Conservation (phyloP, 2,329 filamentous ascomycete genomes). For the Hypoxylon sp. region DNA sequence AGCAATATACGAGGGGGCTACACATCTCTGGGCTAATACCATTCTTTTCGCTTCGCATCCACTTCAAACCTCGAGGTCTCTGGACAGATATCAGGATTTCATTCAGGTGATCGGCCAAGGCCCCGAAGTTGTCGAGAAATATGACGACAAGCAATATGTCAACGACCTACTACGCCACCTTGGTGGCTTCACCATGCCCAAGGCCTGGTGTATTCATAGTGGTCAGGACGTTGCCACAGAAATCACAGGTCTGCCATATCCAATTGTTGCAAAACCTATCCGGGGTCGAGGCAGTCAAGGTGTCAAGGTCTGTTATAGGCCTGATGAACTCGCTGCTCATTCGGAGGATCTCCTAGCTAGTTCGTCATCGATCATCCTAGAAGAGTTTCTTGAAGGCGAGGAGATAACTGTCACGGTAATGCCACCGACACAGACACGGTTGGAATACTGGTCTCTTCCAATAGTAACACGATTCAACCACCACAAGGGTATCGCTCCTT, state of each 20-base stretch:
- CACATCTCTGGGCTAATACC: constrained; percentile 66
- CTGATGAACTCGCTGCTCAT: constrained; percentile 55
- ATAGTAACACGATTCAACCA: constrained; percentile 65
- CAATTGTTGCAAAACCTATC: constrained; percentile 64
- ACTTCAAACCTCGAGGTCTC: constrained; percentile 58
- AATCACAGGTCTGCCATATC: constrained; percentile 46
- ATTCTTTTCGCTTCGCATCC: constrained; percentile 65
- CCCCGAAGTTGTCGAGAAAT: constrained; percentile 62
- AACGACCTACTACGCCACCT: constrained; percentile 59
- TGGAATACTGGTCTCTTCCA: constrained; percentile 61
- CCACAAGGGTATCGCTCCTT: constrained; percentile 62
- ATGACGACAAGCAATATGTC: constrained; percentile 66
- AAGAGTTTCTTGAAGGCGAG: constrained; percentile 64
- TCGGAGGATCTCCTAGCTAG: constrained; percentile 55
- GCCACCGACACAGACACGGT: constrained; percentile 57
- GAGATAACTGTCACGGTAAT: constrained; percentile 68
- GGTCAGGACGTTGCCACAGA: background rate
- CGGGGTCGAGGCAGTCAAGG: constrained; percentile 65
- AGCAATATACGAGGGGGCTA: constrained; percentile 59
- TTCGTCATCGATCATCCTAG: constrained; percentile 59
- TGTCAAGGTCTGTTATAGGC: constrained; percentile 61
- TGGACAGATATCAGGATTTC: constrained; percentile 52
- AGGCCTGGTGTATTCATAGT: constrained; percentile 51
- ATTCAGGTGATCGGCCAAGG: constrained; percentile 63
- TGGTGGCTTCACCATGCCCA: constrained; percentile 59